Evolutionary conservation across 768 basidiomycete genomes (phyloP), one percentile per base, ranked within the genome.

Genomic region (Termitomyces sp.): DNA sequence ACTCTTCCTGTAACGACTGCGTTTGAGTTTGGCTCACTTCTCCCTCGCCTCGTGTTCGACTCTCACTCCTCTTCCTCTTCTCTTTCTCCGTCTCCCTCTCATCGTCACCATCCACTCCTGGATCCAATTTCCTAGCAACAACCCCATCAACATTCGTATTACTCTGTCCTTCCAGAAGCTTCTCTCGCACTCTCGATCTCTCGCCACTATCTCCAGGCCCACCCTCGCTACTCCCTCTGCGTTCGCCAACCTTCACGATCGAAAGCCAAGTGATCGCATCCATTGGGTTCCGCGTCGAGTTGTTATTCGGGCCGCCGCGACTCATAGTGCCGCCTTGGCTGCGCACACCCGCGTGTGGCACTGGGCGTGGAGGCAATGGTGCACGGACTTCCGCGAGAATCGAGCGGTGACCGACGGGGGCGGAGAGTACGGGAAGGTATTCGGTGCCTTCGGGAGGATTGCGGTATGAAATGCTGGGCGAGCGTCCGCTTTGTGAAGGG

Each of bases 1-100:
- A 90, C 91, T 93, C 91, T 56, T 91, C 89, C 58, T 89, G 86
- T 54, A 92, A 71, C 30, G 79, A 79, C 60, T 84, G 84, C 26
- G 67, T 71, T 26, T 63, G 60, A 44, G 39, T 57, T 34, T 56
- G 58, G 16, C 44, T 48, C 30, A 16, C 65, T 30, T 73, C 75
- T 22, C 63, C 68, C 34, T 69, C 69, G 48, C 73, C 71, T 44
- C 68, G 67, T 61, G 71, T 68, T 58, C 75, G 66, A 68, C 82
- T 83, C 20, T 77, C 77, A 68, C 85, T 84, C 65, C 80, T 72
- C 64, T 76, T 72, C 61, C 74, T 73, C 57, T 55, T 65, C 43
- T 53, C 62, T 52, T 55, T 39, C 55, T 61, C 64, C 47, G 46
- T 39, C 27, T 53, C 62, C 20, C 27, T 30, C 50, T 59, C 52